These are phyloP conservation scores for Friedmanniomyces simplex DNA, from an alignment of 495 filamentous ascomycete genomes.

Conservation along the genomic window DNA sequence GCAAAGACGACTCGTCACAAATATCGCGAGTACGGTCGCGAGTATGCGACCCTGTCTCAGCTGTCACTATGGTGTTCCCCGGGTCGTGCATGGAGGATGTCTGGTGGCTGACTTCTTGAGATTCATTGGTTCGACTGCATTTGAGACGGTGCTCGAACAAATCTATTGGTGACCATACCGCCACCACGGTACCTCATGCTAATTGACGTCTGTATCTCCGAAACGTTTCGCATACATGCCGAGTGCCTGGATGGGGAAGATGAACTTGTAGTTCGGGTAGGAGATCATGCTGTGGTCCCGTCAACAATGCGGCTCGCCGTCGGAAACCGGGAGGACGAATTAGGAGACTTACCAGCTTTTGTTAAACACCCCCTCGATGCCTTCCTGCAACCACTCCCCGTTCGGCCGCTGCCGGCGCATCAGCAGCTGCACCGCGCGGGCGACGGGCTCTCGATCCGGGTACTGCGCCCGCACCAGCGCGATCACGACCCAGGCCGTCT, in stretches of 20 bases:
- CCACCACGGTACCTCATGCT: background rate
- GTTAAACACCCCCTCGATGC: slow-evolving; percentile 97
- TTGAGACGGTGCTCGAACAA: background rate
- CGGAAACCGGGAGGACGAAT: background rate
- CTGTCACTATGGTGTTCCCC: too few relatives aligned
- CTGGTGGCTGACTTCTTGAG: background rate
- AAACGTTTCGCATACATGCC: slow-evolving; percentile 75
- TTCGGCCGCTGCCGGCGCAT: slow-evolving; percentile 76
- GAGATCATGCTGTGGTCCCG: slow-evolving; percentile 70
- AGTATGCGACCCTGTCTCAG: background rate
- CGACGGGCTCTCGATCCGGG: slow-evolving; percentile 62
- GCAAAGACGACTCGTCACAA: background rate
- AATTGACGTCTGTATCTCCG: slow-evolving; percentile 47
- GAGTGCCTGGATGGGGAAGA: slow-evolving; percentile 85
- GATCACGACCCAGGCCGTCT: slow-evolving; percentile 82
- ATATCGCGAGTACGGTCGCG: background rate
- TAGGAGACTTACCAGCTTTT: slow-evolving; percentile 65
- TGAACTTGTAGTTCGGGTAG: slow-evolving; percentile 98
- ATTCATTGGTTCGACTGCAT: background rate
- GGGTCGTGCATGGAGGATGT: too few relatives aligned
- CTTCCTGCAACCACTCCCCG: slow-evolving; percentile 91
- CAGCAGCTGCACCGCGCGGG: slow-evolving; percentile 65
- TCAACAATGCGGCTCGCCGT: slow-evolving; percentile 1
- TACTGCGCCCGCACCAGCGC: slow-evolving; percentile 76
- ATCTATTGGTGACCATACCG: background rate